Evolutionary conservation across 148 eudicot genomes (phyloP), one percentile per base, ranked within the genome.

Genomic region (Vaccinium darrowii): DNA sequence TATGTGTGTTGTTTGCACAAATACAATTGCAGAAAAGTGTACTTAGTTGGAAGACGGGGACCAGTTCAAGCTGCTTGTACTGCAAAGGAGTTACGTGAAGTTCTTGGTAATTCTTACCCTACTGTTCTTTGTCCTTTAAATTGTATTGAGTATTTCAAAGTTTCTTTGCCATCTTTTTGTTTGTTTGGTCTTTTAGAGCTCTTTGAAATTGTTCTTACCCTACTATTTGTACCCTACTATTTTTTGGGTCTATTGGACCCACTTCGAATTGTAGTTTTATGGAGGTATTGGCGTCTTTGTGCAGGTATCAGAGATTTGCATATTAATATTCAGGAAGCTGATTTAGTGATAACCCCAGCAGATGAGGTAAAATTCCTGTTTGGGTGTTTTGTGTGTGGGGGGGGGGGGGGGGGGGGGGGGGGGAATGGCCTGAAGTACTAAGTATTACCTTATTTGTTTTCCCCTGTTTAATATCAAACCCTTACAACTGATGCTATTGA

Each of bases 61-160:
- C 98, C 99, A 80, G 98, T 91, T 54, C 98, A 97, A 86, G 99
- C 98, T 84, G 98, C 99, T 86, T 97, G 98, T 89, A 97, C 99
- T 2, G 98, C 99, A 76, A 97, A 97, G 90, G 99, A 95, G 88
- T 89, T 97, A 13, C 97, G 99, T 81, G 99, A 97, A 90, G 85
- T 97, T 88, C 93, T 97, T 73, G 98, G 99, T 95, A 91, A 76
- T 58, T 80, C 54, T 60, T 53, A 81, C 57, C 39, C 39, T 49
- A 43, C 74, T 13, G 71, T 43, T 39, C 14, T 74, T 27, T 76
- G 21, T 54, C 47, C 15, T 60, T 14, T 25, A 43, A 43, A 43
- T 43, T 43, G 47, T 5, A 79, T 57, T 57, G 23, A 54, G 33
- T 79, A 76, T 33, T 56, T 39, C 47, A 27, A 39, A 43, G 49